Evolutionary conservation across 106 monocot genomes (phyloP).

Genomic region (Allium sativum): DNA sequence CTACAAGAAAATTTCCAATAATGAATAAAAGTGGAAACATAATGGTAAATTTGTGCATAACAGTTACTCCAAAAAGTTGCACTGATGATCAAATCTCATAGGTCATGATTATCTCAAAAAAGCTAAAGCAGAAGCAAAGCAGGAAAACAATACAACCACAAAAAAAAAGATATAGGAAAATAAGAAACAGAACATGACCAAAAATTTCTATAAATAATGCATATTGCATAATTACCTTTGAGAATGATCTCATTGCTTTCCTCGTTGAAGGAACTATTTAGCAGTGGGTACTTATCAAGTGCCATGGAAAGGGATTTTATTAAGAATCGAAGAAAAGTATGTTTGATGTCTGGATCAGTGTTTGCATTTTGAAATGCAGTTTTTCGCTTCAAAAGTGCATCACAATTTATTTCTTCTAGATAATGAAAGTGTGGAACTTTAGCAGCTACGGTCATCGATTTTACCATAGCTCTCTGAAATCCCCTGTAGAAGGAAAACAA

Average conservation of each 20-base stretch:
- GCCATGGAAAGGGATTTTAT: constrained; percentile 93
- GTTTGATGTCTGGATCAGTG: constrained; percentile 62
- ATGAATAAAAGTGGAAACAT: too few relatives aligned
- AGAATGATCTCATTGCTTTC: constrained; percentile 65
- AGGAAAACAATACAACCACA: too few relatives aligned
- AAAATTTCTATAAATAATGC: not conserved
- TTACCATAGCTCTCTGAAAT: constrained; percentile 85
- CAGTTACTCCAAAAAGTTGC: too few relatives aligned
- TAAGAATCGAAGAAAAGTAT: constrained; percentile 89
- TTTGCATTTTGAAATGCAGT: constrained; percentile 62
- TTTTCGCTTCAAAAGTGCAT: constrained; percentile 87
- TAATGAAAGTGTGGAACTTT: constrained; percentile 96
- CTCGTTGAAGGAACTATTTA: constrained; percentile 88
- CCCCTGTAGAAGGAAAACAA: constrained; percentile 51
- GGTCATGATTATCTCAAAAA: too few relatives aligned
- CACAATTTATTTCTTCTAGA: constrained; percentile 85
- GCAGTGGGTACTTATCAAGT: constrained; percentile 53
- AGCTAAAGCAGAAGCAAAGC: too few relatives aligned
- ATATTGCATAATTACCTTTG: constrained; percentile 60
- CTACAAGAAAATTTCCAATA: too few relatives aligned
- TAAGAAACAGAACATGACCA: too few relatives aligned
- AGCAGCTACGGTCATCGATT: constrained; percentile 89
- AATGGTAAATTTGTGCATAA: too few relatives aligned
- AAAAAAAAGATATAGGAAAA: too few relatives aligned
- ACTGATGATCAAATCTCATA: too few relatives aligned